These are phyloP conservation scores for Poteriospumella lacustris DNA, from an alignment of 108 stramenopile genomes.

Conservation along the genomic window DNA sequence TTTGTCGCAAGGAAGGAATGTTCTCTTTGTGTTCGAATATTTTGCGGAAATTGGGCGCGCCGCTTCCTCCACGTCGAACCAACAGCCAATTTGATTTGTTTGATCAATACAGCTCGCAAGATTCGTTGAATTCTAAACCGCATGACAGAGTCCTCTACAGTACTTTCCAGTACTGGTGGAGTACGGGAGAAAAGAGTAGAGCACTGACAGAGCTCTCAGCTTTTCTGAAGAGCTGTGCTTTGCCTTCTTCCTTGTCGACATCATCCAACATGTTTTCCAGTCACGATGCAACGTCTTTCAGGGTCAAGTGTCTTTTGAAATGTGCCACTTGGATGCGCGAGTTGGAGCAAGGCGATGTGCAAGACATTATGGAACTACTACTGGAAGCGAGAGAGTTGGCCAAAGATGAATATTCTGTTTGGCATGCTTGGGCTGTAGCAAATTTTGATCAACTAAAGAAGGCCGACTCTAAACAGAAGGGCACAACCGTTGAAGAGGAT, in stretches of 20 bases:
- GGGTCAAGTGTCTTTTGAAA: conserved; percentile 17
- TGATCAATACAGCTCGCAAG: conserved; percentile 1
- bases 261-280: background rate
- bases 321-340: conserved; percentile 15
- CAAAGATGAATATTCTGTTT: conserved; percentile 17
- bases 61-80: background rate
- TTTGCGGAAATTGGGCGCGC: conserved; percentile 34
- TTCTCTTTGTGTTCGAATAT: conserved; percentile 39
- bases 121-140: conserved; percentile 26
- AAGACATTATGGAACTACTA: background rate
- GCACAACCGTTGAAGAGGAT: background rate
- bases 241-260: background rate
- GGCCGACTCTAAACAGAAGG: background rate
- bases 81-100: background rate
- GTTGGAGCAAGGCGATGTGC: background rate
- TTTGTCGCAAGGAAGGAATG: conserved; percentile 37
- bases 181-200: background rate
- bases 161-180: conserved; percentile 30
- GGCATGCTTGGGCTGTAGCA: conserved; percentile 29
- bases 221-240: background rate
- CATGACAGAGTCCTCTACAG: conserved; percentile 1
- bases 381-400: conserved; percentile 19
- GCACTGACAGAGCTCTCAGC: background rate
- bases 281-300: background rate
- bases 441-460: conserved; percentile 26